These are phyloP conservation scores for Colletotrichum shisoi DNA, from an alignment of 2,329 filamentous ascomycete species.

Conservation along the genomic window DNA sequence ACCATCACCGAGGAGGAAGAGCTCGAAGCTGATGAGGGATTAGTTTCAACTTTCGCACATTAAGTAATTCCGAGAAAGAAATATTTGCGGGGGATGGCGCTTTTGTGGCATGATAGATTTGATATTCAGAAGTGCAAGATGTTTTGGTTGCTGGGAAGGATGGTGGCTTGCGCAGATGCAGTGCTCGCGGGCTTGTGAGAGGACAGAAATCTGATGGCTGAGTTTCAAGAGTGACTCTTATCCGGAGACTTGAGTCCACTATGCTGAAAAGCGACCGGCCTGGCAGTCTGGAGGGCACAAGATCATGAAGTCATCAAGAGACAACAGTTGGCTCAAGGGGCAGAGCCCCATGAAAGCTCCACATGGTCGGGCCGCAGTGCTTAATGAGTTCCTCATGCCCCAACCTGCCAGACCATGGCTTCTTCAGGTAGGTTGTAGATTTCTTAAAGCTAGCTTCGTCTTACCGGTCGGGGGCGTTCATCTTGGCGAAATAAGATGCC, in stretches of 20 bases:
- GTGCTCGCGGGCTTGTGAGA: not conserved
- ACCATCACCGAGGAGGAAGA: conserved; percentile 84
- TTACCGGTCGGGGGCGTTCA: conserved; percentile 31
- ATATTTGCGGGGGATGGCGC: conserved; percentile 7
- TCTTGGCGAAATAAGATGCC: not conserved
- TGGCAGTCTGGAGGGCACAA: not conserved
- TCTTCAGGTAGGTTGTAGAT: not conserved
- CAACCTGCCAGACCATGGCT: not conserved
- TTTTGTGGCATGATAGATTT: not conserved
- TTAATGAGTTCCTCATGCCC: not conserved
- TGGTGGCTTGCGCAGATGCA: not conserved
- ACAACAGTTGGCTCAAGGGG: not conserved
- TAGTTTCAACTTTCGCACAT: not conserved
- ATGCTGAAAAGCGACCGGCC: not conserved
- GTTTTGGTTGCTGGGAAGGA: not conserved
- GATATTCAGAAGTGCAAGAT: not conserved
- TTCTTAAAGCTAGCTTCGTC: not conserved
- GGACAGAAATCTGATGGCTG: not conserved
- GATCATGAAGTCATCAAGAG: conserved; percentile 4
- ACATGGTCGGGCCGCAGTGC: not conserved
- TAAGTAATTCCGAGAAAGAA: not conserved
- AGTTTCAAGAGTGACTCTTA: too few relatives aligned
- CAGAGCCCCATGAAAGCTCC: not conserved
- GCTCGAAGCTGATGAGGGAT: conserved; percentile 75
- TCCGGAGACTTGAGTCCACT: not conserved